These are phyloP conservation scores for Macadamia tetraphylla DNA, from an alignment of 164 flowering plant genomes.

Conservation along the genomic window DNA sequence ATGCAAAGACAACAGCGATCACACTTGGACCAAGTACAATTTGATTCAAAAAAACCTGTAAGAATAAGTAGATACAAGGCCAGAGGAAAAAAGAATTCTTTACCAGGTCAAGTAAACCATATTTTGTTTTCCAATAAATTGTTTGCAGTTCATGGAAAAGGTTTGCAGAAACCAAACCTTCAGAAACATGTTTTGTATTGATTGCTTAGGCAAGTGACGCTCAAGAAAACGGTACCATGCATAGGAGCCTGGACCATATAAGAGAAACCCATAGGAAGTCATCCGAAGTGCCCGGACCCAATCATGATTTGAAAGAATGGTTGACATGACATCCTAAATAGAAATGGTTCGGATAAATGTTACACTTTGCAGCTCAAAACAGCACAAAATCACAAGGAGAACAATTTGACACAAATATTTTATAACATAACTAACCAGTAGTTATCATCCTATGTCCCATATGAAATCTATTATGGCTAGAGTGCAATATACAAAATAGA, in stretches of 20 bases:
- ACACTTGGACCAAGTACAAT: slow-evolving; percentile 83
- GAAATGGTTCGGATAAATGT: slow-evolving; percentile 4
- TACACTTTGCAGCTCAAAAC: slow-evolving; percentile 8
- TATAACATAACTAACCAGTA: not conserved
- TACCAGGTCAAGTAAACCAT: not conserved
- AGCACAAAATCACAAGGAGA: not conserved
- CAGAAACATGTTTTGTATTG: slow-evolving; percentile 46
- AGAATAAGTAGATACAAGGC: slow-evolving; percentile 6
- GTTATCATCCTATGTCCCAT: too few relatives aligned
- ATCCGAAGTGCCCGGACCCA: slow-evolving; percentile 87
- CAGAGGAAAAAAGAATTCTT: too few relatives aligned
- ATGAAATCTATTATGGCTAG: too few relatives aligned
- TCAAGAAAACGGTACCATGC: slow-evolving; percentile 93
- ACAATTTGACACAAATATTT: not conserved
- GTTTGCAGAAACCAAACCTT: slow-evolving; percentile 45
- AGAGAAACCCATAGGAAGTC: slow-evolving; percentile 84
- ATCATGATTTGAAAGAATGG: slow-evolving; percentile 53
- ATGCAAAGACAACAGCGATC: slow-evolving; percentile 90
- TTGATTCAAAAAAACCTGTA: slow-evolving; percentile 82
- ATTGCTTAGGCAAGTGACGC: slow-evolving; percentile 52
- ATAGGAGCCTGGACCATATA: slow-evolving; percentile 96
- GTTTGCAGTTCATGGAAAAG: not conserved
- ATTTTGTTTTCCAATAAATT: not conserved
- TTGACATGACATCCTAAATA: slow-evolving; percentile 34
- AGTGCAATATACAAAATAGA: too few relatives aligned